Conservation (phyloP, 1,284 basidiomycete genomes). For the Phlebopus sp. region DNA sequence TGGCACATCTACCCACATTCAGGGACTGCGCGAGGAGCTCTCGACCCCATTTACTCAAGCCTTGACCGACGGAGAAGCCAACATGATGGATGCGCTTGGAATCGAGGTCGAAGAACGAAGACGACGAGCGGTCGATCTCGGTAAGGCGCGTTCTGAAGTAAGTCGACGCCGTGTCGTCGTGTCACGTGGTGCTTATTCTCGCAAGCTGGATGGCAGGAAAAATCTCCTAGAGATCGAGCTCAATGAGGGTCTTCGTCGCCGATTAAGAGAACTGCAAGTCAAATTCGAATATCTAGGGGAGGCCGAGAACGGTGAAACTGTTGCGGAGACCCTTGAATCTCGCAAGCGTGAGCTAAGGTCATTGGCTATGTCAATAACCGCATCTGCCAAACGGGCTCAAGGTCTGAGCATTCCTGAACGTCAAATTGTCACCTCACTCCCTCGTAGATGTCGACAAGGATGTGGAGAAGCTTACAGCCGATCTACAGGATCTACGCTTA, state of each 20-base stretch:
- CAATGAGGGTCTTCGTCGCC: constrained; percentile 81
- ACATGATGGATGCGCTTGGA: constrained; percentile 66
- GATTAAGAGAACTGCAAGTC: constrained; percentile 72
- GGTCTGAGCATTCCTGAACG: constrained; percentile 41
- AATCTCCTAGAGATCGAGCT: constrained; percentile 90
- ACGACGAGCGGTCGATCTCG: constrained; percentile 66
- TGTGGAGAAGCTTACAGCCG: constrained; percentile 60
- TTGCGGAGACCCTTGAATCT: constrained; percentile 65
- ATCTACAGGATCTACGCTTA: constrained; percentile 64
- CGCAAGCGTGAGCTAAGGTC: constrained; percentile 66
- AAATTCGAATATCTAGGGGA: constrained; percentile 78
- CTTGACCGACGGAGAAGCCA: constrained; percentile 73
- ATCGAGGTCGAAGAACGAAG: constrained; percentile 76
- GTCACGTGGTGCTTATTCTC: constrained; percentile 2
- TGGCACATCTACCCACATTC: constrained; percentile 55
- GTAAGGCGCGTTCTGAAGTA: constrained; percentile 73
- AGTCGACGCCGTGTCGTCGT: constrained; percentile 21
- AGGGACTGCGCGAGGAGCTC: constrained; percentile 73
- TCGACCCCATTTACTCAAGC: constrained; percentile 73
- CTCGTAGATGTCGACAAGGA: constrained; percentile 65
- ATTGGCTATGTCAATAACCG: constrained; percentile 64
- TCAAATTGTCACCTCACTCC: not conserved
- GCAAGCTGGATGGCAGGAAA: constrained; percentile 74
- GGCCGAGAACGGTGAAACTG: constrained; percentile 53
- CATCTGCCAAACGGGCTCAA: constrained; percentile 59